A percentile compares a stretch with the other conserved stretches of the same genome.
Evolutionary conservation across 2,329 filamentous ascomycete species (phyloP).

Genomic region (Samsoniella hepiali): DNA sequence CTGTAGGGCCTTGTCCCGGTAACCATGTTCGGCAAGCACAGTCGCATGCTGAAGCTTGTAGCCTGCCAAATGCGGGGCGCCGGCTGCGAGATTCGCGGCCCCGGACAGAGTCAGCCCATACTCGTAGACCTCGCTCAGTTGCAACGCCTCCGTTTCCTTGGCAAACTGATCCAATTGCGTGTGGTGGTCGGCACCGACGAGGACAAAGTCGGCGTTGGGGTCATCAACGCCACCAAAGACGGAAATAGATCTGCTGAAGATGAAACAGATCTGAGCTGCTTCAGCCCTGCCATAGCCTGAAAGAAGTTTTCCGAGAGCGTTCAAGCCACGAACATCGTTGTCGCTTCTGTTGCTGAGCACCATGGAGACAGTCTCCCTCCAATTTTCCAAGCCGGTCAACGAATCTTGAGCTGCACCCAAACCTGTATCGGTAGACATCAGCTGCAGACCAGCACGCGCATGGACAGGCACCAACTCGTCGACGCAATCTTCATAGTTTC

Average conservation of each 20-base stretch:
- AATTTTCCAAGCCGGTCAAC: conserved; percentile 83
- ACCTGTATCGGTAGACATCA: conserved; percentile 72
- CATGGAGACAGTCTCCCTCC: conserved; percentile 84
- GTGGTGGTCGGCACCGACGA: conserved; percentile 81
- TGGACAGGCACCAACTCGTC: conserved; percentile 94
- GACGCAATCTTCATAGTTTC: conserved; percentile 90
- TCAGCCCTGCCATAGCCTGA: conserved; percentile 83
- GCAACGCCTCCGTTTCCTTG: conserved; percentile 78
- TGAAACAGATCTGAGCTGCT: conserved; percentile 89
- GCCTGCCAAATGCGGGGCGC: conserved; percentile 76
- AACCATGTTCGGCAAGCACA: conserved; percentile 78
- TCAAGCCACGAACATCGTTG: conserved; percentile 73
- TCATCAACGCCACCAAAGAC: conserved; percentile 84
- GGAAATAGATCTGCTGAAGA: conserved; percentile 72
- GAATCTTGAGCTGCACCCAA: conserved; percentile 65
- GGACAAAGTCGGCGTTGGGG: conserved; percentile 69
- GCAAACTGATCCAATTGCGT: conserved; percentile 68
- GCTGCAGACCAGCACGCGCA: conserved; percentile 85
- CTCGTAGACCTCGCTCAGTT: conserved; percentile 95
- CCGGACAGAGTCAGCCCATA: conserved; percentile 74
- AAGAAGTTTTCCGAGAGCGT: conserved; percentile 77
- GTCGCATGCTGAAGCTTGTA: conserved; percentile 92
- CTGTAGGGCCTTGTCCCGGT: conserved; percentile 75
- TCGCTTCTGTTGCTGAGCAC: conserved; percentile 83
- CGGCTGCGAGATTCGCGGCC: conserved; percentile 47